Evolutionary conservation across 2,329 filamentous ascomycete genomes (phyloP).

Genomic region (Nemania serpens): DNA sequence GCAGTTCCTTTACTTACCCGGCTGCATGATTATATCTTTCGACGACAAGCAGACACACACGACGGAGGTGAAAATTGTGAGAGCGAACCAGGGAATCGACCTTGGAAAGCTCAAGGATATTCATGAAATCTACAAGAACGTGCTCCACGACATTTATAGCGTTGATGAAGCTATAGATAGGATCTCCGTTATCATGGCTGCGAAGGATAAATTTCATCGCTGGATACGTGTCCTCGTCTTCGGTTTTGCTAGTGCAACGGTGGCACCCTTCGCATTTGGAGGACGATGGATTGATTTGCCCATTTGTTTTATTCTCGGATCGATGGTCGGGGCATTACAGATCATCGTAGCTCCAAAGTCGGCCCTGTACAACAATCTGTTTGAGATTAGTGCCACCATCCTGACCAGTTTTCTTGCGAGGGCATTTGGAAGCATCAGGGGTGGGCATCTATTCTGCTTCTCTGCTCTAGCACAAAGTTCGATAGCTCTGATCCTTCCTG

Average conservation of each 20-base stretch:
- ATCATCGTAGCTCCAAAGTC: constrained; percentile 75
- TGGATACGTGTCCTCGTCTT: constrained; percentile 40
- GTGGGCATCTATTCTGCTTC: constrained; percentile 68
- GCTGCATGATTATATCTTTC: constrained; percentile 94
- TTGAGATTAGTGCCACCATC: constrained; percentile 61
- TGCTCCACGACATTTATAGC: constrained; percentile 69
- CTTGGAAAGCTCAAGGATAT: constrained; percentile 75
- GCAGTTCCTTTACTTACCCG: constrained; percentile 87
- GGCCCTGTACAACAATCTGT: constrained; percentile 65
- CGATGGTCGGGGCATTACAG: constrained; percentile 57
- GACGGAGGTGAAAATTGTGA: constrained; percentile 68
- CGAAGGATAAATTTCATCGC: constrained; percentile 37
- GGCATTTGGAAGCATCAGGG: constrained; percentile 68
- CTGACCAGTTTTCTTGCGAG: constrained; percentile 71
- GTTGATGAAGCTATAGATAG: constrained; percentile 38
- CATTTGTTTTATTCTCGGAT: constrained; percentile 39
- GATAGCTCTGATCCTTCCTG: constrained; percentile 74
- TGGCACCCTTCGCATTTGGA: constrained; percentile 40
- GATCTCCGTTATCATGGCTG: constrained; percentile 34
- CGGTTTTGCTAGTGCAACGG: constrained; percentile 37
- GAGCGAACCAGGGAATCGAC: constrained; percentile 70
- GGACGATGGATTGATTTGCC: constrained; percentile 39
- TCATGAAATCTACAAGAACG: constrained; percentile 79
- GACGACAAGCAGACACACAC: constrained; percentile 71
- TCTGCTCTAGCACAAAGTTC: constrained; percentile 73